phyloP scores from a whole-genome alignment of 768 basidiomycete species.

The Dacryopinax spathularia region DNA sequence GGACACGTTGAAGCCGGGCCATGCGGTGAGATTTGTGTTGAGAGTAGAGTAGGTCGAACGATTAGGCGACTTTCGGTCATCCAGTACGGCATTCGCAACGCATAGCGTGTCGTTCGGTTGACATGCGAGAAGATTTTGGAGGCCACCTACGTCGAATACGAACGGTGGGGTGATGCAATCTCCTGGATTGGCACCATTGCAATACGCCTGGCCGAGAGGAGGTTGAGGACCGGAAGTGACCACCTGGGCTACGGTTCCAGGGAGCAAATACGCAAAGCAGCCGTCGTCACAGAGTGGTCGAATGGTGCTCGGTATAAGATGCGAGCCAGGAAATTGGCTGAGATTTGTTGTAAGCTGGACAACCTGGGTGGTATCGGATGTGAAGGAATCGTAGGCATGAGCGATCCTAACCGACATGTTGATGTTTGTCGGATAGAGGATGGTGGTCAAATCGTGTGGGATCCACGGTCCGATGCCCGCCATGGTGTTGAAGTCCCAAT shows the following conservation, averaged over 20 bases:
- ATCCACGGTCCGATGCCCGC: neutral
- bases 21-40: neutral
- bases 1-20: neutral
- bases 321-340: neutral
- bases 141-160: neutral
- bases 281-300: neutral
- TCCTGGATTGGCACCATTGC: neutral
- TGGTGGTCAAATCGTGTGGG: neutral
- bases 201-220: neutral
- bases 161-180: neutral
- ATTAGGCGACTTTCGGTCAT: slow-evolving; percentile 1
- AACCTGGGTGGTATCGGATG: neutral
- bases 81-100: neutral
- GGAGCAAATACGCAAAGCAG: neutral
- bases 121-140: neutral
- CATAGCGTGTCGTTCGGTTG: neutral
- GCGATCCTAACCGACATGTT: neutral
- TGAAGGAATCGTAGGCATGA: neutral
- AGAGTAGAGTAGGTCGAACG: neutral
- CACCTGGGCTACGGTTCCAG: neutral
- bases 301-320: neutral
- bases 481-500: neutral
- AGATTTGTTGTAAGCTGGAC: neutral
- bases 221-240: neutral
- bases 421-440: neutral